Evolutionary conservation across 495 filamentous ascomycete genomes (phyloP), one percentile per base, ranked within the genome.

Genomic region (Penicillium lagena): DNA sequence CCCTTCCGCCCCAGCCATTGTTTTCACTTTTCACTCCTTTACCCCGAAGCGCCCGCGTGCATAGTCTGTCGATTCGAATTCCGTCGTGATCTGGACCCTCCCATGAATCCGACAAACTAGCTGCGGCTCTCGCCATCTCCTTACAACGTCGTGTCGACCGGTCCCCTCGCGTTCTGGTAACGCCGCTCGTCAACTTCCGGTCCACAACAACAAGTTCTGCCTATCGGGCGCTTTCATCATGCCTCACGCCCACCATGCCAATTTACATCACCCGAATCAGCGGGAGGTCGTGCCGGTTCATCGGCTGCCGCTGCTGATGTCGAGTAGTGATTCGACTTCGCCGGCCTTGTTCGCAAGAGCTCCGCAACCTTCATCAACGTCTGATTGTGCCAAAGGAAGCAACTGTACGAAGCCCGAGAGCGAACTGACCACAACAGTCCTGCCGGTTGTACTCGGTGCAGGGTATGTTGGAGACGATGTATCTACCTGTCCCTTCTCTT

Each of bases 361-460:
- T 15, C 53, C 58, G 28, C 15, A 46, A n/a, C 42, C 58, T 9
- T 47, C 53, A 7, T 45, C 56, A 28, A 37, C 42, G 27, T 29
- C 49, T 13, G 14, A 12, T 10, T 38, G 34, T 14, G 46, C 45
- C 9, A 47, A 44, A 37, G 40, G 42, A 29, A 34, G 11, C 27
- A 41, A 45, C 17, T 56, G 58, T 15, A 58, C 58, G 36, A 68
- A 68, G 38, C 74, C 81, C 4, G 74, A 74, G 2, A 77, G 78
- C 41, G 61, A 71, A 4, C 57, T 70, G 12, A 70, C 69, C 10
- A 81, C 70, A n/a, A 71, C 80, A 40, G 86, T 82, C 2, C 56
- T 95, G 37, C 80, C 90, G 1, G 89, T 97, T 43, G 77, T 83
- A 29, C 72, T 95, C 10, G 88, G 83, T 62, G 80, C 89, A 49